Percentiles rank a stretch among this genome's conserved stretches.
These are phyloP conservation scores for Candida awuae DNA, from an alignment of 805 yeast genomes.

Conservation along the genomic window DNA sequence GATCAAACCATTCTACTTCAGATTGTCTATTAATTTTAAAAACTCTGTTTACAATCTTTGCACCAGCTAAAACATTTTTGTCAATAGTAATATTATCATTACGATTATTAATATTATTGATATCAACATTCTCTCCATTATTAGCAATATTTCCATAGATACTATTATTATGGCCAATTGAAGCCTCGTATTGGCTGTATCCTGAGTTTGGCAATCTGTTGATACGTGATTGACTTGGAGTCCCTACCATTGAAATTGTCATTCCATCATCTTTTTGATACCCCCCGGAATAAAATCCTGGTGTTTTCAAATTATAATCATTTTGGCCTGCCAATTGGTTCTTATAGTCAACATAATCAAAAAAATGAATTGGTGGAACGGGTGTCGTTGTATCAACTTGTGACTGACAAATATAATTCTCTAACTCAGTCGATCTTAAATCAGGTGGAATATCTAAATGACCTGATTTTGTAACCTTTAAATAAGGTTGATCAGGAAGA, in stretches of 20 bases:
- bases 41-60: not conserved
- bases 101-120: not conserved
- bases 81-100: not conserved
- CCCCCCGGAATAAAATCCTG: not conserved
- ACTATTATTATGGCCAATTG: not conserved
- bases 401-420: not conserved
- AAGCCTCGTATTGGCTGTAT: too few species aligned
- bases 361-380: not conserved
- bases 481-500: not conserved
- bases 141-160: not conserved
- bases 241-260: not conserved
- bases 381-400: not conserved
- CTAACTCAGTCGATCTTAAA: not conserved
- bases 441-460: not conserved
- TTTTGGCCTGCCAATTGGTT: not conserved
- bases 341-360: not conserved
- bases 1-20: not conserved
- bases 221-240: too few species aligned
- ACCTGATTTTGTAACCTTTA: not conserved
- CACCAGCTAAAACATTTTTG: not conserved
- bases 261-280: not conserved
- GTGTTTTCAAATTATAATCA: not conserved
- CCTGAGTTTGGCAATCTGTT: too few species aligned
- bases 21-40: not conserved
- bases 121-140: not conserved